phyloP scores from a whole-genome alignment of 169 alveolate species.

The Plasmodium reichenowi region DNA sequence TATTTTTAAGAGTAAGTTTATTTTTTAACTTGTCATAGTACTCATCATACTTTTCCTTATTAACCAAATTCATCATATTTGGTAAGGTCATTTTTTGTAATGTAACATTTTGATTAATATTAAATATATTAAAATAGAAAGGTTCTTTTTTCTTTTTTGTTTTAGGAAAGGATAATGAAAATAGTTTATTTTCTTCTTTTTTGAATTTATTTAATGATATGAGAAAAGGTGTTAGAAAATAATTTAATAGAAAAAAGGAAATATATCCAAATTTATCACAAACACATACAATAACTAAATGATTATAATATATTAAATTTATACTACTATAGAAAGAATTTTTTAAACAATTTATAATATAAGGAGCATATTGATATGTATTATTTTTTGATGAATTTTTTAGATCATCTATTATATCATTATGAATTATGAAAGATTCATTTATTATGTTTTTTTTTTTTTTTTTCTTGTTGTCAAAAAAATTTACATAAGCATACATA shows the following conservation, averaged over 20 bases:
- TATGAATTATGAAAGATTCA: too few relatives aligned
- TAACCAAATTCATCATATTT: slow-evolving; percentile 12
- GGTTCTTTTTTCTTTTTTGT: slow-evolving; percentile 26
- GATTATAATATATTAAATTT: slow-evolving; percentile 20
- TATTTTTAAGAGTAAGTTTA: background rate
- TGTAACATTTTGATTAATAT: slow-evolving; percentile 31
- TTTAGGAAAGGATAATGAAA: background rate
- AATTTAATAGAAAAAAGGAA: slow-evolving; percentile 42
- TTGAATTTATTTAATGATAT: background rate
- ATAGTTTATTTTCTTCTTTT: slow-evolving; percentile 1
- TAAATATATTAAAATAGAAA: slow-evolving; percentile 42
- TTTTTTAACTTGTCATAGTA: slow-evolving; percentile 21
- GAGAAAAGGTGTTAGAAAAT: slow-evolving; percentile 42
- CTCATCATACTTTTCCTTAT: slow-evolving; percentile 39
- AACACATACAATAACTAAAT: slow-evolving; percentile 21
- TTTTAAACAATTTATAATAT: slow-evolving; percentile 36
- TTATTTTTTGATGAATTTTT: too few relatives aligned
- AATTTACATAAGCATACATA: slow-evolving; percentile 14
- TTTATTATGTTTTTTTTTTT: background rate
- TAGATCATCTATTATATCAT: too few relatives aligned
- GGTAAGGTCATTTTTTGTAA: slow-evolving; percentile 28
- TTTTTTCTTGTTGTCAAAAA: background rate
- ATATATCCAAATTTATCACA: slow-evolving; percentile 52
- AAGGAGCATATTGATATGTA: slow-evolving; percentile 16
- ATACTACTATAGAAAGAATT: slow-evolving; percentile 21